Base-by-base conservation (phyloP, 345 rosid genomes). In the Eucalyptus cloeziana region DNA sequence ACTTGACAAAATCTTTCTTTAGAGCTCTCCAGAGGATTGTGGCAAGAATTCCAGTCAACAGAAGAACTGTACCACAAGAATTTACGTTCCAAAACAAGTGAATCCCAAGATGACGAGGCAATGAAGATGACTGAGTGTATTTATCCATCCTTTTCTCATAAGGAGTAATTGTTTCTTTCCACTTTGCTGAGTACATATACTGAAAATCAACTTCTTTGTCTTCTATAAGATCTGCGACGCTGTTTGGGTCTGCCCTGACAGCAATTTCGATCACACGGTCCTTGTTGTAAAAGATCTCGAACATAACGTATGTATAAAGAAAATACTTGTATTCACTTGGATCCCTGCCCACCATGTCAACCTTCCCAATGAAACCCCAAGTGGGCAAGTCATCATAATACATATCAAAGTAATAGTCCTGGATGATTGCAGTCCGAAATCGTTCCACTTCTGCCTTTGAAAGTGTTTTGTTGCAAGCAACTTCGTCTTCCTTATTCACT, bases 1-100 rank as follows among this genome's bases (percentile, higher is more conserved):
- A 93, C 93, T 92, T 93, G 79, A 93, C 90, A 76, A 92, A 93
- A 88, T 93, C 93, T 76, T 93, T 93, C 94, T 92, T 92, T 25
- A 93, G 90, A n/a, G 92, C 94, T 37, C 94, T 90, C 94, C 92
- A 91, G 87, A 93, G 93, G 87, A 92, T 92, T n/a, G 93, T 92
- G 60, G 93, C 93, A 47, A 92, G 93, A 79, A 93, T 91, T 80
- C 94, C 94, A 91, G 93, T 91, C 89, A 93, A 88, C 62, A 93
- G 91, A 45, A 93, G 93, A 89, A 93, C 94, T 25, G 93, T 92
- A 86, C 92, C 94, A 83, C 94, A 93, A 4, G 94, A 92, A 89
- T 92, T 93, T 13, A 93, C 91, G 62, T 92, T 92, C 10, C 89
- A 93, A 89, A 93, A 93, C 94, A 93, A 93, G 69, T 91, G 94